Evolutionary conservation across 2,329 filamentous ascomycete genomes (phyloP).

Genomic region (Aspergillus cejpii): DNA sequence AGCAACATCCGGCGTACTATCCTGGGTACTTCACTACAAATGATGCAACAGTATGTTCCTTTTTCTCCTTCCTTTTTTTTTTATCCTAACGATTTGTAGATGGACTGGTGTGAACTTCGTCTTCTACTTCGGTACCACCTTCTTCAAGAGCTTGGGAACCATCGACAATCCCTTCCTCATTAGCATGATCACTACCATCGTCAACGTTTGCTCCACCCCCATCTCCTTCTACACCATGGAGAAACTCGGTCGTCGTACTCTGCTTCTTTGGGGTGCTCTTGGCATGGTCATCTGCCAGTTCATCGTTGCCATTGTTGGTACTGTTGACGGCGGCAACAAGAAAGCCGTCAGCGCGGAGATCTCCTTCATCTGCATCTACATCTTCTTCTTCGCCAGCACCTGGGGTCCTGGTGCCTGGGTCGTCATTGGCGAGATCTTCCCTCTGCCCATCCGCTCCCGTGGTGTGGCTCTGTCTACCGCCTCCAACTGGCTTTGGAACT

Average conservation of each 20-base stretch:
- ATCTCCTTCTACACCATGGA: conserved; percentile 84
- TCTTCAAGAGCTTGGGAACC: conserved; percentile 71
- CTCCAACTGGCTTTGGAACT: conserved; percentile 90
- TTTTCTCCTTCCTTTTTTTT: conserved; percentile 20
- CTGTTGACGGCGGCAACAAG: conserved; percentile 48
- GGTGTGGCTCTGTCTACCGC: conserved; percentile 82
- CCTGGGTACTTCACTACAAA: conserved; percentile 65
- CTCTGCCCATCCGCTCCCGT: conserved; percentile 77
- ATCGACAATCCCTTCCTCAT: conserved; percentile 76
- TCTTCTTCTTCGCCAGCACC: conserved; percentile 85
- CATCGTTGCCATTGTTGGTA: conserved; percentile 71
- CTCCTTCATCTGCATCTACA: conserved; percentile 84
- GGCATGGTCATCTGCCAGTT: conserved; percentile 86
- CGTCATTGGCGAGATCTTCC: conserved; percentile 85
- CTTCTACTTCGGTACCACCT: conserved; percentile 79
- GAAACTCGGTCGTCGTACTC: conserved; percentile 68
- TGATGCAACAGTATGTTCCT: conserved; percentile 60
- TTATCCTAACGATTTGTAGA: conserved; percentile 4
- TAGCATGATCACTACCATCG: conserved; percentile 75
- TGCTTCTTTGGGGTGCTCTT: conserved; percentile 70
- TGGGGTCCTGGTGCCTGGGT: conserved; percentile 70
- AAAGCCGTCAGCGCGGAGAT: conserved; percentile 59
- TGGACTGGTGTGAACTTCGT: conserved; percentile 88
- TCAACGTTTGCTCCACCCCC: conserved; percentile 81
- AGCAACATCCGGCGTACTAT: conserved; percentile 60